Evolutionary conservation across 306 rosid species (phyloP).

Genomic region (Acacia melanoxylon): DNA sequence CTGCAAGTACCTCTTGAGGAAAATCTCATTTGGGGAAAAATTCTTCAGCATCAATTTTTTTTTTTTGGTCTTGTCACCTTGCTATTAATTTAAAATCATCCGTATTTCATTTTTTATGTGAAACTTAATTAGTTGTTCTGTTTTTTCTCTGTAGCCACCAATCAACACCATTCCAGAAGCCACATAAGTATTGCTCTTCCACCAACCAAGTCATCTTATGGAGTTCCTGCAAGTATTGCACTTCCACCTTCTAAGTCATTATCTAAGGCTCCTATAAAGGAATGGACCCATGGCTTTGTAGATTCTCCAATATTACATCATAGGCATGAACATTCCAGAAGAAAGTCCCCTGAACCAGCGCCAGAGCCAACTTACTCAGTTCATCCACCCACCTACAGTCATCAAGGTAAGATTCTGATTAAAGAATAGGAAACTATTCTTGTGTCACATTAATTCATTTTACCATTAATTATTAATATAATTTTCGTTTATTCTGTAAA

Average conservation of each 20-base stretch:
- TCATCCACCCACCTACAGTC: constrained; percentile 48
- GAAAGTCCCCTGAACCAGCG: neutral
- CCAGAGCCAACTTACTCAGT: constrained; percentile 41
- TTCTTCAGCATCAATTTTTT: neutral
- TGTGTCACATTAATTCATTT: constrained; percentile 7
- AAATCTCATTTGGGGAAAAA: neutral
- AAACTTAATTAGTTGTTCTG: neutral
- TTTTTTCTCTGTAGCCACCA: constrained; percentile 40
- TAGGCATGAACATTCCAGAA: constrained; percentile 18
- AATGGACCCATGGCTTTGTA: constrained; percentile 44
- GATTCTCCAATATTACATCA: constrained; percentile 47
- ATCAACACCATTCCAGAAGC: constrained; percentile 35
- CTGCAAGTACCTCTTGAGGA: neutral
- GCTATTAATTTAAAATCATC: too few relatives aligned
- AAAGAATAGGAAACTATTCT: constrained; percentile 4
- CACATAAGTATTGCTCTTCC: constrained; percentile 42
- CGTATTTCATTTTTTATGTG: neutral
- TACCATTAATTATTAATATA: constrained; percentile 23
- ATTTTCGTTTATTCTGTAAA: constrained; percentile 11
- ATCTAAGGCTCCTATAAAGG: constrained; percentile 41
- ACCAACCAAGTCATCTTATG: constrained; percentile 32
- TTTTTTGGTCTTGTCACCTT: too few relatives aligned
- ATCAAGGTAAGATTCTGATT: constrained; percentile 53
- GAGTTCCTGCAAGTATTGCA: constrained; percentile 42
- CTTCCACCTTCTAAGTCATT: constrained; percentile 63